These are phyloP conservation scores for Suillus fuscotomentosus DNA, from an alignment of 768 basidiomycete species.

Conservation along the genomic window DNA sequence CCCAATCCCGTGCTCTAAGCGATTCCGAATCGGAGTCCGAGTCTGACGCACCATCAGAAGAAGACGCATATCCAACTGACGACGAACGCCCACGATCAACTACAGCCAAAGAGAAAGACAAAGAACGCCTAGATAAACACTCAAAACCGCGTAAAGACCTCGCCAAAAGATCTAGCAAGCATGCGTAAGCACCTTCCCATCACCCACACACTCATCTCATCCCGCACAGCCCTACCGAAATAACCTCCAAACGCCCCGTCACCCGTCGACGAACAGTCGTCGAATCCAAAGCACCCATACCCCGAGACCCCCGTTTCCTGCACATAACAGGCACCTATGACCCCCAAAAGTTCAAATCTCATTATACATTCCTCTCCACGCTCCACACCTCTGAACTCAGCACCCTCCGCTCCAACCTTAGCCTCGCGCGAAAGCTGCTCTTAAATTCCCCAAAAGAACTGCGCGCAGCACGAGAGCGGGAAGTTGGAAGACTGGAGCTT, in stretches of 20 bases:
- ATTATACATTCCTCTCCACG: slow-evolving; percentile 74
- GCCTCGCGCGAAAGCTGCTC: slow-evolving; percentile 65
- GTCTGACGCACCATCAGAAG: slow-evolving; percentile 23
- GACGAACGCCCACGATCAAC: slow-evolving; percentile 7
- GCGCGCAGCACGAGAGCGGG: slow-evolving; percentile 59
- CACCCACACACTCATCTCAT: slow-evolving; percentile 3
- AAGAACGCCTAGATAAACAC: slow-evolving; percentile 41
- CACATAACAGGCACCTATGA: slow-evolving; percentile 69
- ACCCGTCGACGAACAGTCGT: slow-evolving; percentile 69
- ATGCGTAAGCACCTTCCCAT: slow-evolving; percentile 66
- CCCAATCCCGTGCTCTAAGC: slow-evolving; percentile 37
- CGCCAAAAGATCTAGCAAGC: slow-evolving; percentile 69
- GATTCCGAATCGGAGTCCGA: slow-evolving; percentile 40
- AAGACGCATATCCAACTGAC: slow-evolving; percentile 10
- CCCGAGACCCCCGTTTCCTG: slow-evolving; percentile 87
- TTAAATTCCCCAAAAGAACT: slow-evolving; percentile 58
- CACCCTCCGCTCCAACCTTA: slow-evolving; percentile 62
- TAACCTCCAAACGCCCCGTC: slow-evolving; percentile 84
- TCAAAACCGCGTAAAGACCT: slow-evolving; percentile 43
- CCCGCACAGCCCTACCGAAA: slow-evolving; percentile 64
- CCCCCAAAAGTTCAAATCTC: slow-evolving; percentile 57
- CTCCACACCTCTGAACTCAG: slow-evolving; percentile 64
- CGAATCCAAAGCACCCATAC: slow-evolving; percentile 63
- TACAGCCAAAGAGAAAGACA: slow-evolving; percentile 27
- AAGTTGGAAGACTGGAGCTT: slow-evolving; percentile 66